Conservation (phyloP, 495 filamentous ascomycete genomes). For the Neurospora sp. region DNA sequence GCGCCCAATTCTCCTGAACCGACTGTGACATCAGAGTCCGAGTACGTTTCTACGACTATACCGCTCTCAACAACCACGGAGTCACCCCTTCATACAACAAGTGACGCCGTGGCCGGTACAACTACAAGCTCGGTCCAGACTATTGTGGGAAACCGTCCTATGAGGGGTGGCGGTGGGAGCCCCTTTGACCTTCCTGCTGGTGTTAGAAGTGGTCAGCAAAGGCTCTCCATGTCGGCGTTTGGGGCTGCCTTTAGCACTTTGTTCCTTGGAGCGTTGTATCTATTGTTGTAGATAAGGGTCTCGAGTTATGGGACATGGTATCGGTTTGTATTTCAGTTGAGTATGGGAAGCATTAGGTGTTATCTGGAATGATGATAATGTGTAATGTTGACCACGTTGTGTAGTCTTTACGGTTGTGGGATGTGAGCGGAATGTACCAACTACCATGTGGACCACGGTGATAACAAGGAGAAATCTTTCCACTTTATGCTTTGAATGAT, state of each 20-base stretch:
- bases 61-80: neutral
- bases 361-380: neutral
- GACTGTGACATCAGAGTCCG: neutral
- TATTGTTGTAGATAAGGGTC: neutral
- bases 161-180: neutral
- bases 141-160: neutral
- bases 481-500: neutral
- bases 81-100: neutral
- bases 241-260: neutral
- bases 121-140: neutral
- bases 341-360: neutral
- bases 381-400: neutral
- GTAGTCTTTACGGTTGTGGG: neutral
- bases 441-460: neutral
- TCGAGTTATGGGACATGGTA: neutral
- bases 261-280: neutral
- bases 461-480: neutral
- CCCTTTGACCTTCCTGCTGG: neutral
- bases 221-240: neutral
- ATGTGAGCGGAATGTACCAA: neutral
- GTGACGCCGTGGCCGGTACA: neutral
- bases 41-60: neutral
- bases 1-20: neutral
- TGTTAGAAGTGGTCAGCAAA: neutral
- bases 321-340: neutral